Conservation (phyloP, 306 rosid species). For the Gastrolobium villosum region DNA sequence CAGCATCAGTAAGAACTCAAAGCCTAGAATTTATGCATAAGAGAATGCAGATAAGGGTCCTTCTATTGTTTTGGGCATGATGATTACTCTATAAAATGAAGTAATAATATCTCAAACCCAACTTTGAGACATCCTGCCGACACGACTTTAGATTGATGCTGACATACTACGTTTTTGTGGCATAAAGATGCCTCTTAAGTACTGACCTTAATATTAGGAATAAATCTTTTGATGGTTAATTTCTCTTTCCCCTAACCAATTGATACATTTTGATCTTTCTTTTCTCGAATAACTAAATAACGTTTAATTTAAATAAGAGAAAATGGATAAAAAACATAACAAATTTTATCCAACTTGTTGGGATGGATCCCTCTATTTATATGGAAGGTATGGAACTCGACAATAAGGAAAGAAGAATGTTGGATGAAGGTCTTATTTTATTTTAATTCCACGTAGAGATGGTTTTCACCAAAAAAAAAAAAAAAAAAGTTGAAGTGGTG, state of each 20-base stretch:
- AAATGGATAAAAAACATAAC: slow-evolving; percentile 1
- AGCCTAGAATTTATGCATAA: neutral
- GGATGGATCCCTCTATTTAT: no score
- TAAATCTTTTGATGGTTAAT: slow-evolving; percentile 1
- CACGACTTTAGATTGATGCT: slow-evolving; percentile 36
- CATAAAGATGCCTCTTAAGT: neutral
- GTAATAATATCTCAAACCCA: slow-evolving; percentile 32
- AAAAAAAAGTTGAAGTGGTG: no score
- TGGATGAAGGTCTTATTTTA: no score
- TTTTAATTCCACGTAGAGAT: no score
- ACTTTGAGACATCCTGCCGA: slow-evolving; percentile 34
- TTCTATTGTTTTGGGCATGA: slow-evolving; percentile 21
- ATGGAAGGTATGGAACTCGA: no score
- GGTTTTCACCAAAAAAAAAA: no score
- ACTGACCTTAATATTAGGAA: neutral
- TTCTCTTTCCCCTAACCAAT: neutral
- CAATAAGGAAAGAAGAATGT: no score
- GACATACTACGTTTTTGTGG: slow-evolving; percentile 30
- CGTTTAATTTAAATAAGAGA: neutral
- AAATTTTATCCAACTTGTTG: neutral
- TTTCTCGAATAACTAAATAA: neutral
- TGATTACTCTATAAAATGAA: slow-evolving; percentile 35
- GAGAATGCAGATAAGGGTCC: slow-evolving; percentile 34
- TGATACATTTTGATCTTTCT: neutral
- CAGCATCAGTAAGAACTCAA: slow-evolving; percentile 30